Evolutionary conservation across 257 asterid species (phyloP).

Genomic region (Nicotiana obtusifolia): DNA sequence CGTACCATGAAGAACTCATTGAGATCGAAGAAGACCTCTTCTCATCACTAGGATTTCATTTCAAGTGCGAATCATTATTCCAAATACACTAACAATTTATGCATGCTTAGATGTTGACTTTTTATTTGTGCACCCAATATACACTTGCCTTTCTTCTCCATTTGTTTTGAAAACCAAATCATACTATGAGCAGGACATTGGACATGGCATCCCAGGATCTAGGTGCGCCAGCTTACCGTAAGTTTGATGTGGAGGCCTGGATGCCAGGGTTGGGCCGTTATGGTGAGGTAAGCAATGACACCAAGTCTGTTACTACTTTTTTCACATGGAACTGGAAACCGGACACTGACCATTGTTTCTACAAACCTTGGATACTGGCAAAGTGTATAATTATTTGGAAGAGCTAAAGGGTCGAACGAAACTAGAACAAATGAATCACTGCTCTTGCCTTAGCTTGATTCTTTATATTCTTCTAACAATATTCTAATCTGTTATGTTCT

Average conservation of each 20-base stretch:
- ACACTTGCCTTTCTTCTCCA: not conserved
- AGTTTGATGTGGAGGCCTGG: conserved; percentile 97
- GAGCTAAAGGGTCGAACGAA: not conserved
- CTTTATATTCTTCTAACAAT: not conserved
- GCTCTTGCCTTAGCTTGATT: not conserved
- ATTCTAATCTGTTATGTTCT: not conserved
- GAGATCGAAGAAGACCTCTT: conserved; percentile 75
- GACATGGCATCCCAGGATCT: conserved; percentile 97
- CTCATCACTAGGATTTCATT: conserved; percentile 86
- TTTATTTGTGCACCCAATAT: not conserved
- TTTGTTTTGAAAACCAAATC: not conserved
- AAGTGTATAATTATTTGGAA: not conserved
- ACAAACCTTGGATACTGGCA: not conserved
- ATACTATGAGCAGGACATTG: conserved; percentile 45
- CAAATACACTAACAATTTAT: not conserved
- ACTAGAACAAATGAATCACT: not conserved
- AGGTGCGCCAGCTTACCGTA: conserved; percentile 98
- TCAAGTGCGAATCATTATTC: conserved; percentile 41
- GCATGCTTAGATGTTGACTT: not conserved
- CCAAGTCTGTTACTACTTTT: not conserved
- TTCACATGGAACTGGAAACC: not conserved
- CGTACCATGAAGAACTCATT: conserved; percentile 71
- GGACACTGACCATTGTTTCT: not conserved
- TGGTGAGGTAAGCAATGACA: conserved; percentile 62
- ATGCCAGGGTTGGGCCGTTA: conserved; percentile 96